Conservation (phyloP, 208 protist genomes). For the Vickermania spadyakhi region DNA sequence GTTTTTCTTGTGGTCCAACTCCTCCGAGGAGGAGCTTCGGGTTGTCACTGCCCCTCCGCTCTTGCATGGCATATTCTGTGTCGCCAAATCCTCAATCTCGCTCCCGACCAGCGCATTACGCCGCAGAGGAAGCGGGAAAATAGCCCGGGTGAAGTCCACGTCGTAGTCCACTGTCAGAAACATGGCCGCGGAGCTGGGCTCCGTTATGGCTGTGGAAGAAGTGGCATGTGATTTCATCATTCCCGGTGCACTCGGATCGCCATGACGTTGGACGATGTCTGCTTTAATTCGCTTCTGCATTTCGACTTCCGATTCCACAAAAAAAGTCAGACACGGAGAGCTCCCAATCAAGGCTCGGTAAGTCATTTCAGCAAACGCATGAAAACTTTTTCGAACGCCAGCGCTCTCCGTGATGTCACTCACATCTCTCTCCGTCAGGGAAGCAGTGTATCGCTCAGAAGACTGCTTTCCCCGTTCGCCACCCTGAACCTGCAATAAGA, state of each 20-base stretch:
- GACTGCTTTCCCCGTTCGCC: no score
- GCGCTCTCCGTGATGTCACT: constrained; percentile 47
- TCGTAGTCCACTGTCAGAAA: constrained; percentile 81
- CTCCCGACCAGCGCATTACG: neutral
- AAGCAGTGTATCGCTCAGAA: no score
- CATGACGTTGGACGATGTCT: constrained; percentile 20
- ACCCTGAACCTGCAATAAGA: constrained; percentile 25
- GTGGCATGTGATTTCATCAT: no score
- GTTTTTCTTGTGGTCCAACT: neutral
- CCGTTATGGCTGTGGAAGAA: constrained; percentile 13
- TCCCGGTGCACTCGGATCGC: no score
- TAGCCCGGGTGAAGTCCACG: constrained; percentile 80
- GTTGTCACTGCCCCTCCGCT: neutral
- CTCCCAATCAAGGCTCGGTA: constrained; percentile 69
- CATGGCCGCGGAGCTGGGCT: neutral
- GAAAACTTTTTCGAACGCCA: constrained; percentile 64
- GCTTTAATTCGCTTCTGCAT: constrained; percentile 62
- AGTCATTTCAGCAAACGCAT: constrained; percentile 58
- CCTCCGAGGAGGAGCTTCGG: neutral
- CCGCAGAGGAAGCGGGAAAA: constrained; percentile 67
- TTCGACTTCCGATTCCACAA: constrained; percentile 64
- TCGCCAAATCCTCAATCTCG: neutral
- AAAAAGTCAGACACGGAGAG: constrained; percentile 50
- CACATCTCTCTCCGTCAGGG: constrained; percentile 34
- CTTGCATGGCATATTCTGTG: neutral